Evolutionary conservation across 169 alveolate genomes (phyloP), one percentile per base, ranked within the genome.

Genomic region (Plasmodium falciparum): DNA sequence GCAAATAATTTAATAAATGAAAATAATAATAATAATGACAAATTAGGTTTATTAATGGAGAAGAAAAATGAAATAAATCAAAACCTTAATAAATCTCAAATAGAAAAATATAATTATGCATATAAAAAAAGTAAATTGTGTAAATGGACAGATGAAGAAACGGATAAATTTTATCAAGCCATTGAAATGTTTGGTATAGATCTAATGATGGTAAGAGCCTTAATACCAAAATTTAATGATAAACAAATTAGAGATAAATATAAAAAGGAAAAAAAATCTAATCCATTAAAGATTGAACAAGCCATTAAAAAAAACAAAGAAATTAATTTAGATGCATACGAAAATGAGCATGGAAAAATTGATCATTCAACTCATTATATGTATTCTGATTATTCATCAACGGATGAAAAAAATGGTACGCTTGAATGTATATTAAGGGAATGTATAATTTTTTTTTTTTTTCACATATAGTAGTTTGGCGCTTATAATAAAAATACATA

Each of bases 101-200:
- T 92, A 20, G 83, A 75, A 61, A 56, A 88, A 43, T 94, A 89
- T 70, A 89, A 92, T 8, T 73, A 90, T 76, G 96, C 95, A 2
- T 94, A 94, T 89, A 92, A 93, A 74, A 85, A 76, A 63, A 45
- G 93, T 4, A 90, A 90, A 58, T 56, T 75, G 13, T 58, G 89
- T 47, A 94, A 94, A 88, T 94, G 96, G 96, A 83, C 95, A 13
- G 88, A 89, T 15, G 89, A 90, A 74, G 95, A 94, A 43, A 94
- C 96, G 2, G 63, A 88, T 56, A 80, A 92, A 49, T 94, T 94
- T 88, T 94, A 92, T 74, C 86, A 92, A 45, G 96, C 95, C 3
- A 75, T 94, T 43, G 93, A 92, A 50, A 92, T 85, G 89, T 94
- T 94, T 65, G 96, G 96, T 5, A 65, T 92, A 24, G 96, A 94